Evolutionary conservation across 2,329 filamentous ascomycete species (phyloP).

Genomic region (Basipetospora chlamydospora): DNA sequence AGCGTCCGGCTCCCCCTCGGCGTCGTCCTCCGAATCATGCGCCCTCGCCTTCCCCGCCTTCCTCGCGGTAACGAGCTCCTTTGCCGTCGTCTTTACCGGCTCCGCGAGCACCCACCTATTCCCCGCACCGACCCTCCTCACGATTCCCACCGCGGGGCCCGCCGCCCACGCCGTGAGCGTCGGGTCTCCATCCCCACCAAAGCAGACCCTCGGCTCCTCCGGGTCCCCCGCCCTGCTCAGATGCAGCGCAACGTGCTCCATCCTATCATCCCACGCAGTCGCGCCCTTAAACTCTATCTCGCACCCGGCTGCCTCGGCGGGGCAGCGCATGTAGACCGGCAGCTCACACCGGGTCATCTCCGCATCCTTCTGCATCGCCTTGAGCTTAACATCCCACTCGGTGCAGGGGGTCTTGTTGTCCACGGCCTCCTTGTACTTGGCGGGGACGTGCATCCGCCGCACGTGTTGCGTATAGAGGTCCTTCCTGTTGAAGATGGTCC

Average conservation of each 20-base stretch:
- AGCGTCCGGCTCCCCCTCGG: conserved; percentile 1
- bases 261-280: conserved; percentile 62
- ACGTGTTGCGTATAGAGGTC: conserved; percentile 85
- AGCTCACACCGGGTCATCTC: conserved; percentile 43
- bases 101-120: conserved; percentile 14
- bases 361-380: conserved; percentile 40
- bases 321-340: conserved; percentile 47
- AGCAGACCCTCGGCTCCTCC: conserved; percentile 13
- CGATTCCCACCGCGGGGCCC: conserved; percentile 17
- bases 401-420: conserved; percentile 18
- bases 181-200: conserved; percentile 18
- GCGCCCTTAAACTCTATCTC: conserved; percentile 40
- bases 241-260: conserved; percentile 80
- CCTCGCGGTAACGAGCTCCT: neutral
- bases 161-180: conserved; percentile 19
- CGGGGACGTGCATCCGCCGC: conserved; percentile 64
- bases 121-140: conserved; percentile 8
- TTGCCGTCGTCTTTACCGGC: conserved; percentile 8
- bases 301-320: conserved; percentile 50
- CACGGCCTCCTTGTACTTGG: conserved; percentile 22
- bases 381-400: conserved; percentile 14
- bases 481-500: conserved; percentile 70
- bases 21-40: conserved; percentile 3
- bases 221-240: conserved; percentile 37
- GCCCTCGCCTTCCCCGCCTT: neutral